A percentile compares a stretch with the other conserved stretches of the same genome.
Conservation (phyloP, 2,329 filamentous ascomycete genomes). For the Aspergillus felis region DNA sequence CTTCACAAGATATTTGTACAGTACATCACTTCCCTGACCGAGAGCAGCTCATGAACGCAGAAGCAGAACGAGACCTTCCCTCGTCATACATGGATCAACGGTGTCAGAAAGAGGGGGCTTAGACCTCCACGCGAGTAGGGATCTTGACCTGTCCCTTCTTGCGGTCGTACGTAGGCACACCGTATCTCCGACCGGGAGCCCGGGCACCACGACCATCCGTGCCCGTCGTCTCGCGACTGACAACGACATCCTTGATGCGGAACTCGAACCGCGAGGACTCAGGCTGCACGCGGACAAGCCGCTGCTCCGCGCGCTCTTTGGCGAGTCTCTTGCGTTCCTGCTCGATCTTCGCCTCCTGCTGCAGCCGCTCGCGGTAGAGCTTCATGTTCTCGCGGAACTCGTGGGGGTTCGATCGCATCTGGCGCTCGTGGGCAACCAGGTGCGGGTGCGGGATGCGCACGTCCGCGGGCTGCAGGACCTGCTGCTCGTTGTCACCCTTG, state of each 20-base stretch:
- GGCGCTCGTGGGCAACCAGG: slow-evolving; percentile 49
- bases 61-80: neutral
- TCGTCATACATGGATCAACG: slow-evolving; percentile 46
- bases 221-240: slow-evolving; percentile 54
- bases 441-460: slow-evolving; percentile 62
- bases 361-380: slow-evolving; percentile 45
- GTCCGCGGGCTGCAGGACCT: slow-evolving; percentile 58
- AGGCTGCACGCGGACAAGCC: slow-evolving; percentile 41
- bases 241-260: slow-evolving; percentile 52
- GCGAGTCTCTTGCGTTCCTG: slow-evolving; percentile 37
- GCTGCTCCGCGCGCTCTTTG: slow-evolving; percentile 42
- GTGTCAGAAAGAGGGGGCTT: slow-evolving; percentile 55
- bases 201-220: slow-evolving; percentile 49
- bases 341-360: slow-evolving; percentile 36
- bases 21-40: slow-evolving; percentile 43
- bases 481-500: slow-evolving; percentile 40
- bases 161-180: slow-evolving; percentile 58
- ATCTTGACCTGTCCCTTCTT: slow-evolving; percentile 63
- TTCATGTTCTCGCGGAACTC: slow-evolving; percentile 30
- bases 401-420: slow-evolving; percentile 34
- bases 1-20: slow-evolving; percentile 3
- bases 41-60: neutral
- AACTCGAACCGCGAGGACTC: slow-evolving; percentile 56
- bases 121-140: slow-evolving; percentile 55
- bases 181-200: slow-evolving; percentile 59